Conservation (phyloP, 805 yeast species). For the Wickerhamomyces xylosicus region DNA sequence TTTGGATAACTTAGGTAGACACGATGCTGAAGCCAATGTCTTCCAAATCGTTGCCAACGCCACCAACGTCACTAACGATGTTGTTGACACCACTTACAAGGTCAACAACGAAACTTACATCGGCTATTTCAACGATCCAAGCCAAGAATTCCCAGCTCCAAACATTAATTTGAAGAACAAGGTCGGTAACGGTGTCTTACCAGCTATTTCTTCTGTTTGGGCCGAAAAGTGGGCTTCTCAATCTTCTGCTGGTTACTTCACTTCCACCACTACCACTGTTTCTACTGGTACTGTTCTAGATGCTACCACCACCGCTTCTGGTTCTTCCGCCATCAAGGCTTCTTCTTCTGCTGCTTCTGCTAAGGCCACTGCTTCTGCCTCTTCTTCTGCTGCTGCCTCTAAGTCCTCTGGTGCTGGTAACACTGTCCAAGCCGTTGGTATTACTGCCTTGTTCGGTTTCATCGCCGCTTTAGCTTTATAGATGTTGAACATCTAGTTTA, state of each 20-base stretch:
- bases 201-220: constrained; percentile 24
- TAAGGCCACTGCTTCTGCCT: constrained; percentile 6
- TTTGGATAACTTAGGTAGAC: constrained; percentile 38
- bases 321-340: constrained; percentile 1
- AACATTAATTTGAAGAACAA: constrained; percentile 24
- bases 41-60: constrained; percentile 30
- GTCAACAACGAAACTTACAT: constrained; percentile 24
- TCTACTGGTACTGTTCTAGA: constrained; percentile 9
- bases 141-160: constrained; percentile 25
- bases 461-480: not conserved
- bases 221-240: constrained; percentile 15
- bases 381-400: not conserved
- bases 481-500: not conserved
- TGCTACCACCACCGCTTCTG: constrained; percentile 8
- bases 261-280: constrained; percentile 24
- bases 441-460: not conserved
- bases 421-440: not conserved
- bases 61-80: constrained; percentile 20
- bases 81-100: constrained; percentile 24
- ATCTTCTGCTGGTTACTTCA: constrained; percentile 18
- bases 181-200: constrained; percentile 24
- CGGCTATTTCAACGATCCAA: constrained; percentile 22
- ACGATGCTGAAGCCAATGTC: constrained; percentile 40
- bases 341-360: constrained; percentile 6
- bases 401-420: not conserved